A percentile compares a stretch with the other conserved stretches of the same genome.
These are phyloP conservation scores for Marasmius tenuissimus DNA, from an alignment of 1,284 basidiomycete species.

Conservation along the genomic window DNA sequence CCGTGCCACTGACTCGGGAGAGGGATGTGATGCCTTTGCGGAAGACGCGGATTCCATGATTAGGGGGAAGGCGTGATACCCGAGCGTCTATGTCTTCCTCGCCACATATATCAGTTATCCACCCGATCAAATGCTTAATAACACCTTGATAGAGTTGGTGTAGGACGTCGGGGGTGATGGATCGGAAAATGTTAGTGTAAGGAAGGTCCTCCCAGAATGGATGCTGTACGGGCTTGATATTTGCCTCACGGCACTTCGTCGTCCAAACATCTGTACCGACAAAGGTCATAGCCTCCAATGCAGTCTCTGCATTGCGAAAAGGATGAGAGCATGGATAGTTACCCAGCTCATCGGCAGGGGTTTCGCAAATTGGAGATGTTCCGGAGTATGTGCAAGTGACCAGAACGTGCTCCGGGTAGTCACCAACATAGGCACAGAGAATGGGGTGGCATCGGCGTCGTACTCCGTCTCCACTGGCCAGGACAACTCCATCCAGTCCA, in stretches of 20 bases:
- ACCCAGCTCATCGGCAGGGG: too few species aligned
- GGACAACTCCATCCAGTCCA: not conserved
- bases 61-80: not conserved
- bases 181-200: not conserved
- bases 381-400: too few species aligned
- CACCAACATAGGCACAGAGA: not conserved
- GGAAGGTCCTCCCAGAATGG: not conserved
- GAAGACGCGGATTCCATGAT: not conserved
- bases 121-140: not conserved
- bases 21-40: not conserved
- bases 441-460: slow-evolving; percentile 1
- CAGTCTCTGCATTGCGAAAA: too few species aligned
- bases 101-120: not conserved
- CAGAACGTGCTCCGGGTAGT: slow-evolving; percentile 8
- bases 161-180: not conserved
- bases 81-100: not conserved
- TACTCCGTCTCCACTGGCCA: slow-evolving; percentile 5
- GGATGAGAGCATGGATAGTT: too few species aligned
- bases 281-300: too few species aligned
- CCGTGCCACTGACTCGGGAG: not conserved
- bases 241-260: not conserved
- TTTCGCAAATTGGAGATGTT: too few species aligned
- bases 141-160: not conserved
- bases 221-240: not conserved
- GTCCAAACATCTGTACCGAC: too few species aligned